A percentile compares a stretch with the other conserved stretches of the same genome.
Conservation (phyloP, 306 rosid species). For the Lupinus albus region DNA sequence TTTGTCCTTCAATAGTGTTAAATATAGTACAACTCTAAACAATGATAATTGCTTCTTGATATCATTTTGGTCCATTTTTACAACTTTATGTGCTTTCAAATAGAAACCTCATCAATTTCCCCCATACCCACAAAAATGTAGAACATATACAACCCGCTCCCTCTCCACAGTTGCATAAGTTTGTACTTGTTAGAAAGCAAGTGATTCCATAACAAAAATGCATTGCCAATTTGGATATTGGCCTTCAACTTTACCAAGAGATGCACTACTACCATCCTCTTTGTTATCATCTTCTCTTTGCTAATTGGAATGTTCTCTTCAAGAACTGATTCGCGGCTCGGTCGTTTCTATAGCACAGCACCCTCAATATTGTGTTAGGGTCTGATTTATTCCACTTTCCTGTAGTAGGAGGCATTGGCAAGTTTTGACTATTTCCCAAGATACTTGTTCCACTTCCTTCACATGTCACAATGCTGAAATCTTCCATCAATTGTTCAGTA, state of each 20-base stretch:
- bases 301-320: constrained; percentile 81
- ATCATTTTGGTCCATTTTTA: constrained; percentile 7
- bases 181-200: constrained; percentile 20
- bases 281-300: constrained; percentile 60
- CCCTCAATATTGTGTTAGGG: constrained; percentile 87
- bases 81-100: constrained; percentile 27
- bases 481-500: constrained; percentile 78
- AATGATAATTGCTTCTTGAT: constrained; percentile 11
- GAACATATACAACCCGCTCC: constrained; percentile 23
- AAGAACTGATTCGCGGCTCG: constrained; percentile 69
- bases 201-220: constrained; percentile 25
- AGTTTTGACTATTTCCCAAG: constrained; percentile 61
- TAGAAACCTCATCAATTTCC: constrained; percentile 5
- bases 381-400: constrained; percentile 82
- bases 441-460: constrained; percentile 72
- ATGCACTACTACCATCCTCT: constrained; percentile 1
- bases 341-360: constrained; percentile 80
- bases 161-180: constrained; percentile 26
- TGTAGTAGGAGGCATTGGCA: constrained; percentile 95
- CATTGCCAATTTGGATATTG: background rate
- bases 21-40: background rate
- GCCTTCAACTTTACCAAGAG: constrained; percentile 31
- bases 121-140: constrained; percentile 6
- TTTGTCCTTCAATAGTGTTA: background rate
- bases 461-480: constrained; percentile 74